Base-by-base conservation (phyloP, 2,329 filamentous ascomycete genomes). In the Leptographium galeiforme region DNA sequence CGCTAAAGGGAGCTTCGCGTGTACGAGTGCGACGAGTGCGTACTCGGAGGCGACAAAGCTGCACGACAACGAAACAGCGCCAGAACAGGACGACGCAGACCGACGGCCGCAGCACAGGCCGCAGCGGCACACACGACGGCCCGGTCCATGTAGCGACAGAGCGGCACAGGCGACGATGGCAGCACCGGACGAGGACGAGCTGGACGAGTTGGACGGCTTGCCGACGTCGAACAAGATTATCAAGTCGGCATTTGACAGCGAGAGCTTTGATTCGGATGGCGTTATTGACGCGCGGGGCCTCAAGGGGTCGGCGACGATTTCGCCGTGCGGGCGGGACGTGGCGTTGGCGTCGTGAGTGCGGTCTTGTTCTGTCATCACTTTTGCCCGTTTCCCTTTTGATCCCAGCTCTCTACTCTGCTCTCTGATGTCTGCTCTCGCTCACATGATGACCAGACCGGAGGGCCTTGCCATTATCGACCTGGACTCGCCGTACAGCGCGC, bases 391-490 rank as follows among this genome's bases (percentile, higher is more conserved):
- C 25, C 5, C 25, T 25, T 25, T 5, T 25, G 2, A 2, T 25
- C 25, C 5, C 25, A 2, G 2, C 25, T 25, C 25, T 25, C 5
- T 25, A 3, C 25, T 25, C 25, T 25, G 2, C 25, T 25, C n/a
- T n/a, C n/a, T n/a, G n/a, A n/a, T n/a, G n/a, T 25, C 25, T 25
- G 25, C 25, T 25, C 25, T 25, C 25, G 25, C 25, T 25, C 25
- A 11, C 8, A 55, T 16, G n/a, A 19, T 10, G 34, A n/a, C 8
- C 58, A 84, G 82, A 50, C 88, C 87, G 52, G 85, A 93, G 63
- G 90, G 90, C 48, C 77, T 96, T 53, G 85, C 91, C 64, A 89
- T 96, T 60, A 90, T 96, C 63, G 90, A 96, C 62, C 75, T 96
- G 48, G 90, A 96, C 69, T 89, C 84, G 12, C 89, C 89, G 1